A percentile compares a stretch with the other conserved stretches of the same genome.
Evolutionary conservation across 257 asterid genomes (phyloP).

Genomic region (Solanum acaule): DNA sequence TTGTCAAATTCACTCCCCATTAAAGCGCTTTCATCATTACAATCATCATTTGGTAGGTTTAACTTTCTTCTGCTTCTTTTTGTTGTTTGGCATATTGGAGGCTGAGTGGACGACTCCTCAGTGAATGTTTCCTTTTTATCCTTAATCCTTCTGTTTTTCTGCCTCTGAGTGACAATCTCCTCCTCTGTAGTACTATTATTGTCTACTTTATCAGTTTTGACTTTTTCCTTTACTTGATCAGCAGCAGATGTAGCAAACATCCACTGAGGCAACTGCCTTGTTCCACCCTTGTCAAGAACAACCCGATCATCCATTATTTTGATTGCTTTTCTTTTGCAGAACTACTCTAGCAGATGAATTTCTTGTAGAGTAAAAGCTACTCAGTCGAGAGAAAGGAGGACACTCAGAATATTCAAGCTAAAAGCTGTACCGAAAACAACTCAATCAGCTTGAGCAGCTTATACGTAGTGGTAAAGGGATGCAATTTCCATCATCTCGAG

Average conservation of each 20-base stretch:
- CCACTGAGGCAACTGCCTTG: conserved; percentile 9
- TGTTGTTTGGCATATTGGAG: neutral
- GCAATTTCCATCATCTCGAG: neutral
- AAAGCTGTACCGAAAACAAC: neutral
- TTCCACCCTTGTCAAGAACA: neutral
- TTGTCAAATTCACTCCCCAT: neutral
- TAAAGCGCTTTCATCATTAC: neutral
- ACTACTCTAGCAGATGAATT: neutral
- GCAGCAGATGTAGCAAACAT: conserved; percentile 7
- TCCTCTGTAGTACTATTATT: neutral
- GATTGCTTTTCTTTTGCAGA: neutral
- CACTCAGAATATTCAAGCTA: neutral
- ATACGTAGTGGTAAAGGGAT: neutral
- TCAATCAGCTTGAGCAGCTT: neutral
- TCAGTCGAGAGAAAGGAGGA: neutral
- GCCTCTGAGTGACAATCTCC: neutral
- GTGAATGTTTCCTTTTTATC: neutral
- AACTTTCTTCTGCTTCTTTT: conserved; percentile 7
- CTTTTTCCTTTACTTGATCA: neutral
- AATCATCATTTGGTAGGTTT: conserved; percentile 1
- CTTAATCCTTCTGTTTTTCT: neutral
- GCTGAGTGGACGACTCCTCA: neutral
- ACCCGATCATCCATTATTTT: neutral
- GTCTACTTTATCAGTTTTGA: neutral
- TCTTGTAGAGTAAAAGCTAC: neutral